Base-by-base conservation (phyloP, 2,329 filamentous ascomycete genomes). In the Cytospora piceae region DNA sequence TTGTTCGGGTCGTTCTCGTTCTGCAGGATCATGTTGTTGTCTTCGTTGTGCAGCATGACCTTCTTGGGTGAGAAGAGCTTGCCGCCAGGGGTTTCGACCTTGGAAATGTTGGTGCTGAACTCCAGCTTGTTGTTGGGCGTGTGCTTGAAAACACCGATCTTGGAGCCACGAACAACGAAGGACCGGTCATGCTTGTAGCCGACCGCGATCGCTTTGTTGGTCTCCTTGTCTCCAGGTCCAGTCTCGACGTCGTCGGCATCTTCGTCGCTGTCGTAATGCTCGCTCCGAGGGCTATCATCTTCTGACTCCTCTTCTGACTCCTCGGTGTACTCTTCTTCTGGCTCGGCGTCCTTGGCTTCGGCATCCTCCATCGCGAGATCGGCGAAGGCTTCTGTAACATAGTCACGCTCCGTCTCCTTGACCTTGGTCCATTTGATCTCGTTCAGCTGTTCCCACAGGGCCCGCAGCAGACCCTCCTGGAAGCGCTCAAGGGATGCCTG, bases 101-200 rank as follows among this genome's bases (percentile, higher is more conserved):
- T 97, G 68, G 93, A 97, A 73, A 99, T 99, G 70, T 94, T 98
- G 67, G 95, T 99, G 15, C 93, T 93, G 77, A 98, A 99, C 75
- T 98, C 92, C 20, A 99, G 85, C 70, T 94, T 90, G 76, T 98
- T 96, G 79, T 96, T 92, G 0, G 89, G 83, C 0, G 93, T 97
- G 74, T 99, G 95, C 77, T 96, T 98, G 85, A 99, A 99, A 51
- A 99, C 95, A 63, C 95, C 95, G 76, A 99, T 99, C 84, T 98
- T 97, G 72, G 94, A 95, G 37, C 95, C 95, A 69, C 95, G 90
- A 53, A 99, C 93, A 64, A 99, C 95, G 72, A 98, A 99, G 0
- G 95, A 98, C 67, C 95, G 88, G 75, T 99, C 95, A 70, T 97
- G 91, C 78, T 96, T 98, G 80, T 97, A 97, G 64, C 95, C 95